These are phyloP conservation scores for Misopates orontium DNA, from an alignment of 257 asterid species.

Conservation along the genomic window DNA sequence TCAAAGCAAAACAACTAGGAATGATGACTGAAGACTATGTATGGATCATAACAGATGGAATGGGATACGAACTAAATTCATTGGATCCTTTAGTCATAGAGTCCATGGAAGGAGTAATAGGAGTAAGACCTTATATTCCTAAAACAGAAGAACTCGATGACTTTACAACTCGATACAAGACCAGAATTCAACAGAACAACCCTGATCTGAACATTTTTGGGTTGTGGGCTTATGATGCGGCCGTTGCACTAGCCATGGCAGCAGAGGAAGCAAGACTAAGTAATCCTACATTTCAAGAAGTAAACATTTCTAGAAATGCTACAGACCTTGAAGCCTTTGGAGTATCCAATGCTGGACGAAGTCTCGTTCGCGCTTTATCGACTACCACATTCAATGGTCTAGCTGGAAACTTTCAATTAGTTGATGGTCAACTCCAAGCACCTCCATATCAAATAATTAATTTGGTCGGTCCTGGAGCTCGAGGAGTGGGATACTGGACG, in stretches of 20 bases:
- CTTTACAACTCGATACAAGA: slow-evolving; percentile 40
- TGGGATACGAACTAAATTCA: slow-evolving; percentile 31
- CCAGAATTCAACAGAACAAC: slow-evolving; percentile 22
- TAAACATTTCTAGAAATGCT: slow-evolving; percentile 27
- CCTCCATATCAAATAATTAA: slow-evolving; percentile 50
- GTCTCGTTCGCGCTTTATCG: slow-evolving; percentile 38
- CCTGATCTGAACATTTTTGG: slow-evolving; percentile 36
- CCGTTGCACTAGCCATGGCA: slow-evolving; percentile 52
- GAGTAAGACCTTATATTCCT: slow-evolving; percentile 44
- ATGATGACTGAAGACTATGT: slow-evolving; percentile 51
- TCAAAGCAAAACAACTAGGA: slow-evolving; percentile 37
- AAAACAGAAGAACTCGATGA: slow-evolving; percentile 26
- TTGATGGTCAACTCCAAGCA: slow-evolving; percentile 43
- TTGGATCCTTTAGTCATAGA: slow-evolving; percentile 31
- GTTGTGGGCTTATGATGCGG: slow-evolving; percentile 56
- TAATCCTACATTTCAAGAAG: slow-evolving; percentile 20
- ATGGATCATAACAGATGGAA: slow-evolving; percentile 53
- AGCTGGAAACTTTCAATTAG: slow-evolving; percentile 41
- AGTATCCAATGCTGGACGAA: slow-evolving; percentile 40
- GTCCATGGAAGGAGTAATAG: slow-evolving; percentile 60
- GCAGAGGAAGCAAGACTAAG: slow-evolving; percentile 32
- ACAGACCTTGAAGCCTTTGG: slow-evolving; percentile 46
- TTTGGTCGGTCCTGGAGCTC: slow-evolving; percentile 42
- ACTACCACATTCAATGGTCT: slow-evolving; percentile 44
- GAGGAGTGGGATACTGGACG: slow-evolving; percentile 57